Evolutionary conservation across 345 rosid genomes (phyloP).

Genomic region (Salix dunnii): DNA sequence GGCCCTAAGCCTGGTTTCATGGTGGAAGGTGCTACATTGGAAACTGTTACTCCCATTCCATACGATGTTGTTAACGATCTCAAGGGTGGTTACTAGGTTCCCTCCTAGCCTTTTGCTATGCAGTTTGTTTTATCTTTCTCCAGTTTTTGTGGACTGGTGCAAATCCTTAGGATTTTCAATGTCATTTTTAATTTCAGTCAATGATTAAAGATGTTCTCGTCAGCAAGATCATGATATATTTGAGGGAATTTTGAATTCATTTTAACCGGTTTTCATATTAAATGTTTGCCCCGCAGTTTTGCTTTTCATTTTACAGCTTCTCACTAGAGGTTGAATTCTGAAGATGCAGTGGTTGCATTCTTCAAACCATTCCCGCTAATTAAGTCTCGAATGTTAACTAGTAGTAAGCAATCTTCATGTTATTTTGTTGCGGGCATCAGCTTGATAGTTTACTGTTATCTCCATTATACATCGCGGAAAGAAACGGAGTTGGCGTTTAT

Average conservation of each 20-base stretch:
- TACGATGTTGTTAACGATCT: slow-evolving; percentile 79
- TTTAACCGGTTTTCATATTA: background rate
- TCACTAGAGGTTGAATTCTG: background rate
- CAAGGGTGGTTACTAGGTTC: slow-evolving; percentile 61
- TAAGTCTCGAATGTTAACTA: no score
- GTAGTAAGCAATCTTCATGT: no score
- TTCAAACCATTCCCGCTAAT: background rate
- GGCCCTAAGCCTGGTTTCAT: slow-evolving; percentile 76
- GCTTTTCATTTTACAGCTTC: background rate
- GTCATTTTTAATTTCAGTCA: background rate
- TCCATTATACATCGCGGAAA: no score
- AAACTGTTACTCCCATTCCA: slow-evolving; percentile 72
- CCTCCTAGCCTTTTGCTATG: background rate
- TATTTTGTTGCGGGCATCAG: no score
- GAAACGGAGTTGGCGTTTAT: no score
- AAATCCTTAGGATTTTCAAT: background rate
- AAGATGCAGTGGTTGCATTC: background rate
- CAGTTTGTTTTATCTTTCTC: background rate
- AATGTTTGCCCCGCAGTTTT: background rate
- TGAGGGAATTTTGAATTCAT: background rate
- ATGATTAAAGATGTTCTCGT: background rate
- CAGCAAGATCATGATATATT: background rate
- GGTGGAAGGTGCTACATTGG: slow-evolving; percentile 74
- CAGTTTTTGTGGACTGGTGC: background rate
- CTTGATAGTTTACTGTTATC: no score